A percentile compares a stretch with the other conserved stretches of the same genome.
phyloP scores from a whole-genome alignment of 768 basidiomycete species.

The Leccinum rimulosum region DNA sequence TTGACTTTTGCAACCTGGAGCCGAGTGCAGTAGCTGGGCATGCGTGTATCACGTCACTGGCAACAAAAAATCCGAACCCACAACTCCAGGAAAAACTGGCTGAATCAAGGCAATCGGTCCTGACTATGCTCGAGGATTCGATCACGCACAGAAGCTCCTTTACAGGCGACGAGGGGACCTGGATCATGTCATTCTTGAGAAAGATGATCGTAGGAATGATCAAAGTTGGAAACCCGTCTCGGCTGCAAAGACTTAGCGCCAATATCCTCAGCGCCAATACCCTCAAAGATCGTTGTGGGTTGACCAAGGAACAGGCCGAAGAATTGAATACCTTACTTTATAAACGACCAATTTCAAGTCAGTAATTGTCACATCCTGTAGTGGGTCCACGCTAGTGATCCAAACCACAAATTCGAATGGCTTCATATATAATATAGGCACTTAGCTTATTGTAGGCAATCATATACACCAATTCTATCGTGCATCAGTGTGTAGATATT shows the following conservation, averaged over 20 bases:
- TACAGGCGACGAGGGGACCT: conserved; percentile 8
- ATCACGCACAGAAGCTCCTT: conserved; percentile 16
- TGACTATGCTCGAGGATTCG: conserved; percentile 22
- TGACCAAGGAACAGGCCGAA: conserved; percentile 7
- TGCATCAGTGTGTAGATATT: not conserved
- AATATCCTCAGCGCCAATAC: conserved; percentile 10
- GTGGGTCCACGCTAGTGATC: too few species aligned
- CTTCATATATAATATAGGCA: too few species aligned
- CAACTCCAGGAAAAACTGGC: conserved; percentile 5
- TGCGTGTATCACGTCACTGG: conserved; percentile 30
- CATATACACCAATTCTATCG: conserved; percentile 3
- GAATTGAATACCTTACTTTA: conserved; percentile 4
- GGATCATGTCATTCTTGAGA: conserved; percentile 26
- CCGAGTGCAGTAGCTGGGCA: conserved; percentile 19
- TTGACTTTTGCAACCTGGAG: conserved; percentile 6
- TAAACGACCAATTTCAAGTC: not conserved
- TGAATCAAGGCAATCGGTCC: conserved; percentile 15
- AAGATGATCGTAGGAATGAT: conserved; percentile 16
- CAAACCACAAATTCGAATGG: too few species aligned
- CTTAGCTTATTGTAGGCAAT: not conserved
- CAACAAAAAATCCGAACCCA: not conserved
- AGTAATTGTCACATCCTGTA: not conserved
- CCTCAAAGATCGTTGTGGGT: conserved; percentile 14
- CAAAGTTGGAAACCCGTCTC: not conserved
- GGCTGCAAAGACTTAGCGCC: conserved; percentile 5